Evolutionary conservation across 1,284 basidiomycete species (phyloP), one percentile per base, ranked within the genome.

Genomic region (Fistulinella staudtii): DNA sequence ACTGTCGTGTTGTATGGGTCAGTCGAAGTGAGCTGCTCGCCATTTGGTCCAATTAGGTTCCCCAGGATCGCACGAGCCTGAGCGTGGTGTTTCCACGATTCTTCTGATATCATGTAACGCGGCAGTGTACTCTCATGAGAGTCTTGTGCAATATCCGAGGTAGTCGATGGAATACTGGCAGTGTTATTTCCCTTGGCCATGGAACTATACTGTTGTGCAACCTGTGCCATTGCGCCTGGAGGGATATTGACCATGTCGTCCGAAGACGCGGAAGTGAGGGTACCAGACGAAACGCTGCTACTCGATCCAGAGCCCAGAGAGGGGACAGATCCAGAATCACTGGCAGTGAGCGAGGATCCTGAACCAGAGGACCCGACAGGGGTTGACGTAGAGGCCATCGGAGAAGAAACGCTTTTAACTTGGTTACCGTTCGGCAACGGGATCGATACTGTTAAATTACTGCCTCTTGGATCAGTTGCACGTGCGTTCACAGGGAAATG

Each of bases 1-100:
- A 93, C 90, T 5, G 92, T 94, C 13, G 90, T 93, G 57, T 94
- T 94, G 61, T 91, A 90, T 8, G 89, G 90, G 57, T 93, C 91
- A 8, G 85, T 85, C 22, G 85, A 83, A 42, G 87, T 87, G 50
- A 90, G 73, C 56, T 88, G 87, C 63, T 89, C 88, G 35, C 85
- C 88, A 52, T 89, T 88, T 0, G 85, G 87, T 15, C 86, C 86
- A 37, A 89, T 88, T 17, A 89, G 67, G 56, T 87, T 89, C 8
- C 83, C 82, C 46, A 88, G 66, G 48, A 89, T 86, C 4, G 85
- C 85, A 13, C 84, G 79, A 35, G 85, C 87, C 61, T 86, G 85
- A 4, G 80, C 80, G 46, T 87, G 83, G 55, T 89, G 84, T 64
- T 85, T 86, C 85, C 85, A 87, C 7, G 83, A 85, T 59, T 88